Evolutionary conservation across 768 basidiomycete genomes (phyloP), one percentile per base, ranked within the genome.

Genomic region (Leucosporidium creatinivorum): DNA sequence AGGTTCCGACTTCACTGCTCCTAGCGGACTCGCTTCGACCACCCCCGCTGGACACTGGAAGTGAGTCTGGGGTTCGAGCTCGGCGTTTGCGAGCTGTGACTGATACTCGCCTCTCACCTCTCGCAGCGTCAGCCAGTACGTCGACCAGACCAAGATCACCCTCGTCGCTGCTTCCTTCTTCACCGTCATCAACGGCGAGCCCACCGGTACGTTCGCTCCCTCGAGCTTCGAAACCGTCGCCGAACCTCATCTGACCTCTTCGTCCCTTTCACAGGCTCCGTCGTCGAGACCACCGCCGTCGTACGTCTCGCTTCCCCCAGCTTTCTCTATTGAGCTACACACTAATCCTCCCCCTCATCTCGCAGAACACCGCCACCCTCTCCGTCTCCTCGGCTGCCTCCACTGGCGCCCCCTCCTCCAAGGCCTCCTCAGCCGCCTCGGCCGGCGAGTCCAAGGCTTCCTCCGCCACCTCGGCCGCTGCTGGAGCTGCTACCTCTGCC

Each of bases 111-210:
- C 18, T 26, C 49, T n/a, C n/a, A n/a, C 52, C 21, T 31, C 30
- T 31, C 21, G 23, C 55, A 56, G 55, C 47, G 68, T 69, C 28
- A n/a, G 33, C 44, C 26, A 23, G 9, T 73, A 73, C 63, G 68
- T 67, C 63, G 1, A 62, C 48, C 12, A 50, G 48, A 67, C 68
- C 17, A 61, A 63, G 47, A 31, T 73, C 62, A 49, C 61, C 55
- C 68, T 73, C 50, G 61, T 73, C 28, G 71, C 68, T 18, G 71
- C 71, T 8, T 44, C 30, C 26, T 73, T 69, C 68, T 73, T 73
- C 66, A 69, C 64, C 47, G 55, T 56, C 18, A 6, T 26, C n/a
- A 56, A 56, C 30, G 55, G 55, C 3, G 19, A 30, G 6, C 55
- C 55, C 21, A 56, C 55, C 31, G 55, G 55, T 23, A 51, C 50